These are phyloP conservation scores for Monilinia fructicola DNA, from an alignment of 2,329 filamentous ascomycete genomes.

Conservation along the genomic window DNA sequence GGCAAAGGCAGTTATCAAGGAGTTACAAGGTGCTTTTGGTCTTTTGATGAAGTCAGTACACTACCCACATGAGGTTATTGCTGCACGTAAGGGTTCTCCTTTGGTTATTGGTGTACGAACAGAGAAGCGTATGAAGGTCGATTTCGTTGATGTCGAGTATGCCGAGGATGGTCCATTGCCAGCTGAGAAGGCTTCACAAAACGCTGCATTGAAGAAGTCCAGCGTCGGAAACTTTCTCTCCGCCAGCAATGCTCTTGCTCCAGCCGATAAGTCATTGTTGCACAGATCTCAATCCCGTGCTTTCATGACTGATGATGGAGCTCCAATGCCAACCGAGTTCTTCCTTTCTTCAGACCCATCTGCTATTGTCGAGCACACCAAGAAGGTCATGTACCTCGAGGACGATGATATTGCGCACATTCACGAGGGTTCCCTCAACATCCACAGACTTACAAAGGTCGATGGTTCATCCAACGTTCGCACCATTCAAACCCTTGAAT, in stretches of 20 bases:
- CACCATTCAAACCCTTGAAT: slow-evolving; percentile 96
- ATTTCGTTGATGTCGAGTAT: slow-evolving; percentile 99
- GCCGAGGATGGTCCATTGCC: slow-evolving; percentile 79
- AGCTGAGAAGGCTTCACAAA: slow-evolving; percentile 93
- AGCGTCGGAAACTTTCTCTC: slow-evolving; percentile 64
- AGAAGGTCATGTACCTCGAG: slow-evolving; percentile 99
- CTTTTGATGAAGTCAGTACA: slow-evolving; percentile 97
- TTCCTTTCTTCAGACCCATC: slow-evolving; percentile 99
- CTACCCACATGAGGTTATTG: slow-evolving; percentile 97
- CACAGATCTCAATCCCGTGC: slow-evolving; percentile 98
- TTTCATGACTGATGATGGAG: slow-evolving; percentile 97
- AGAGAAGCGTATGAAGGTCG: slow-evolving; percentile 99
- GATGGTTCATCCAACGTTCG: slow-evolving; percentile 96
- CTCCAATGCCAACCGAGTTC: slow-evolving; percentile 97
- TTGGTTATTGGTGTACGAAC: slow-evolving; percentile 97
- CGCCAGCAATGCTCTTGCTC: slow-evolving; percentile 71
- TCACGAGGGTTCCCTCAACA: slow-evolving; percentile 97
- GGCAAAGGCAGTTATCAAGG: slow-evolving; percentile 95
- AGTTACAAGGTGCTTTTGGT: slow-evolving; percentile 97
- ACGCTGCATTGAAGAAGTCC: slow-evolving; percentile 91
- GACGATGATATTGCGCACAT: slow-evolving; percentile 99
- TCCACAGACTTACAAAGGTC: slow-evolving; percentile 95
- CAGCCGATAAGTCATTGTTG: slow-evolving; percentile 94
- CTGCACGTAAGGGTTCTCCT: slow-evolving; percentile 96
- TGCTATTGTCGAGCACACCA: slow-evolving; percentile 98